Evolutionary conservation across 306 rosid genomes (phyloP), one percentile per base, ranked within the genome.

Genomic region (Urtica urens): DNA sequence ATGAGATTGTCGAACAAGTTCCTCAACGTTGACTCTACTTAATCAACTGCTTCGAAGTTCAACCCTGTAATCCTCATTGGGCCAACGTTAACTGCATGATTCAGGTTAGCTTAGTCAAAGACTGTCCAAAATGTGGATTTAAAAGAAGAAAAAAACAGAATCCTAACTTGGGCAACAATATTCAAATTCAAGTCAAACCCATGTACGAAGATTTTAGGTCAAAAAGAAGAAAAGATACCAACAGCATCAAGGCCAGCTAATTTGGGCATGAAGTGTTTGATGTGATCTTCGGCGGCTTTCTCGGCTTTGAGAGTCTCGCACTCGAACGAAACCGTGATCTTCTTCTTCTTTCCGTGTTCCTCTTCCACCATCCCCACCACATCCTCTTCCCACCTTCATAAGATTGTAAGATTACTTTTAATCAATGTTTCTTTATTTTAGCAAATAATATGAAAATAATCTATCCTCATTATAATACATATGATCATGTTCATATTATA

Each of bases 321-420:
- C 60, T 65, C 81, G 18, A 85, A 85, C 13, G 85, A 77, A 47
- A 90, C 69, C 17, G 21, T 15, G 17, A 81, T 62, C 70, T 65
- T 74, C 60, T 71, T 65, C 72, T 72, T 77, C 44, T 76, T 84
- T 59, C 79, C 77, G 59, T 66, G 78, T 37, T 68, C 70, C n/a
- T n/a, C n/a, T 60, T 77, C 82, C 60, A 90, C 71, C 84, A 90
- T 62, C 42, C 78, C 78, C 11, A 70, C 69, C 53, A 83, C 66
- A 57, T 88, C 88, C 48, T 76, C 72, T 37, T 83, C 96, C 93
- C 96, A 88, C 49, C 96, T 88, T 78, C 58, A n/a, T n/a, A n/a
- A n/a, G n/a, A n/a, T n/a, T n/a, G n/a, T n/a, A n/a, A n/a, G n/a
- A n/a, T n/a, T n/a, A n/a, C n/a, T n/a, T n/a, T n/a, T n/a, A n/a